These are phyloP conservation scores for Aquanectria penicillioides DNA, from an alignment of 2,329 filamentous ascomycete genomes.

Conservation along the genomic window DNA sequence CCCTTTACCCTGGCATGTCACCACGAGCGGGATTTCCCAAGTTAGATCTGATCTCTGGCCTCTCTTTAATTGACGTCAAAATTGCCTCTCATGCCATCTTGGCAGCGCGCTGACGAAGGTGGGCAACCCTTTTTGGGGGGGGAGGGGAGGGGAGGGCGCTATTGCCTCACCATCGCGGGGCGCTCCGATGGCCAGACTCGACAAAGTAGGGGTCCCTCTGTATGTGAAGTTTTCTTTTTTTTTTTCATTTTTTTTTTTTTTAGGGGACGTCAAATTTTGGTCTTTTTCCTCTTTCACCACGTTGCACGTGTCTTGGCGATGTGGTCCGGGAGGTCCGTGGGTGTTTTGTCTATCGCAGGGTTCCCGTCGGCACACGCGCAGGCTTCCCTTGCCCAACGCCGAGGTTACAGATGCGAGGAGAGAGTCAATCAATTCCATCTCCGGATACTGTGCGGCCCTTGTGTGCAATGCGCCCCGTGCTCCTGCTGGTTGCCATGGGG, in stretches of 20 bases:
- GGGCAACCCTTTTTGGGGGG: conserved; percentile 2
- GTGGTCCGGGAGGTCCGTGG: background rate
- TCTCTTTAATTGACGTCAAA: conserved; percentile 7
- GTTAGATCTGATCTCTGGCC: no score
- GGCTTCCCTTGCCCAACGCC: no score
- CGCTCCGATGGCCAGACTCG: background rate
- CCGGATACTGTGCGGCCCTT: background rate
- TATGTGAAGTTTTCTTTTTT: no score
- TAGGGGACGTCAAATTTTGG: no score
- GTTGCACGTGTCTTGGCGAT: background rate
- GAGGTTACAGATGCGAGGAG: no score
- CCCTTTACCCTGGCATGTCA: no score
- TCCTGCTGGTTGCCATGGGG: conserved; percentile 6
- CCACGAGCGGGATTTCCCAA: no score
- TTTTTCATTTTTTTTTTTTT: background rate
- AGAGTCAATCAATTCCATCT: no score
- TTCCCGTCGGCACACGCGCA: background rate
- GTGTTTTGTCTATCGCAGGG: conserved; percentile 4
- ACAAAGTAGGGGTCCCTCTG: no score
- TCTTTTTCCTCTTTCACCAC: background rate
- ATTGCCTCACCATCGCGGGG: background rate
- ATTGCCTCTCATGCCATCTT: conserved; percentile 17
- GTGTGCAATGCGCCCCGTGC: conserved; percentile 12
- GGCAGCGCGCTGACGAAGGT: no score
- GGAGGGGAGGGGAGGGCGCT: no score